Percentiles rank a stretch among this genome's conserved stretches.
Conservation (phyloP, 257 asterid species). For the Przewalskia tangutica region DNA sequence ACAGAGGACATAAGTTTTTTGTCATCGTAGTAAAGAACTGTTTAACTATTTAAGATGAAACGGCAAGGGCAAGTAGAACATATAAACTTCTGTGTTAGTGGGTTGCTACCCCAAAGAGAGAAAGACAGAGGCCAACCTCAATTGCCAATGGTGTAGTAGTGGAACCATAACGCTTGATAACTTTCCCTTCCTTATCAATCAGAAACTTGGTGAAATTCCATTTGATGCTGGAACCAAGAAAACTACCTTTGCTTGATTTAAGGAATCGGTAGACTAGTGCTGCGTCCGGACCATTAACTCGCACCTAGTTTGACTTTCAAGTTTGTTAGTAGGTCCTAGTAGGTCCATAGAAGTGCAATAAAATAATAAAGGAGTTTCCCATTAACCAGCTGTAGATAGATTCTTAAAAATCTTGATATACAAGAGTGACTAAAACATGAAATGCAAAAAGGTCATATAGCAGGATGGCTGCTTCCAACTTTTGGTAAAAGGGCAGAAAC, state of each 20-base stretch:
- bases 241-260: slow-evolving; percentile 55
- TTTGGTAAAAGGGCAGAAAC: neutral
- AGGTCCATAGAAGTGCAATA: neutral
- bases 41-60: neutral
- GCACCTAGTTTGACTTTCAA: slow-evolving; percentile 31
- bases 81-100: neutral
- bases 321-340: neutral
- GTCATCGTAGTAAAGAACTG: neutral
- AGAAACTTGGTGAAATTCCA: slow-evolving; percentile 94
- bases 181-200: slow-evolving; percentile 77
- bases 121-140: slow-evolving; percentile 40
- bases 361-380: neutral
- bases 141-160: slow-evolving; percentile 52
- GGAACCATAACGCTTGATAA: slow-evolving; percentile 54
- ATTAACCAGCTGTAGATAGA: neutral
- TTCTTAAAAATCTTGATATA: neutral
- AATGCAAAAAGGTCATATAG: neutral
- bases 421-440: neutral
- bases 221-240: slow-evolving; percentile 62
- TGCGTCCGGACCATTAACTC: slow-evolving; percentile 60
- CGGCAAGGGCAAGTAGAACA: neutral
- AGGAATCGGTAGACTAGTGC: slow-evolving; percentile 70
- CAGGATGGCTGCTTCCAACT: neutral
- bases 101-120: neutral
- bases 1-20: neutral